Conservation (phyloP, 495 filamentous ascomycete genomes). For the Penicillium subrubescens region DNA sequence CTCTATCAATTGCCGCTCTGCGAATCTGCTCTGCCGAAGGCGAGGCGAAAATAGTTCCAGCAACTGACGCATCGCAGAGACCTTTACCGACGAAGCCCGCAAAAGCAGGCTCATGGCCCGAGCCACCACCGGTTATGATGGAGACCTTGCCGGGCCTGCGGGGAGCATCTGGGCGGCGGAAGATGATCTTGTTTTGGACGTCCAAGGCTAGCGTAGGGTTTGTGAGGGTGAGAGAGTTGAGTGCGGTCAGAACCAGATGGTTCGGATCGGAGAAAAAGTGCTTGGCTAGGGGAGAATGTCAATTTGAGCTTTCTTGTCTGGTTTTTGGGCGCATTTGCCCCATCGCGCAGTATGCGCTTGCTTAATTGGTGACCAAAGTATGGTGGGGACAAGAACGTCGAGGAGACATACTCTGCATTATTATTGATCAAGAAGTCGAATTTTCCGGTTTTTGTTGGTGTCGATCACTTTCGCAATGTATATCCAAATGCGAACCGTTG, state of each 20-base stretch:
- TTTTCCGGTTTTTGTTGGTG: neutral
- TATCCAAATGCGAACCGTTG: neutral
- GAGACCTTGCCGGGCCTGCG: conserved; percentile 63
- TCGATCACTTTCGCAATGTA: neutral
- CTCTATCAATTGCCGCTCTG: conserved; percentile 69
- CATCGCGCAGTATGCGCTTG: neutral
- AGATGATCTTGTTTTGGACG: conserved; percentile 79
- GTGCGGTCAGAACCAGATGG: conserved; percentile 75
- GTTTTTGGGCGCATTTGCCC: neutral
- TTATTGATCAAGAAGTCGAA: conserved; percentile 19
- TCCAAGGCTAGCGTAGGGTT: conserved; percentile 88
- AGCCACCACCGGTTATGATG: conserved; percentile 86
- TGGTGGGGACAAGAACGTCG: conserved; percentile 11
- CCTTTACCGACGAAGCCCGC: conserved; percentile 71
- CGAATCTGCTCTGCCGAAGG: conserved; percentile 87
- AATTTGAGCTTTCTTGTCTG: neutral
- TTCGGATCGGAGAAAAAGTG: conserved; percentile 92
- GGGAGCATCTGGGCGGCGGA: conserved; percentile 63
- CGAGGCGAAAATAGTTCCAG: conserved; percentile 91
- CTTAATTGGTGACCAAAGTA: conserved; percentile 2
- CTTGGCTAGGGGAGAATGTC: conserved; percentile 53
- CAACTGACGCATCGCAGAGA: conserved; percentile 81
- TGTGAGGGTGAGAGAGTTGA: conserved; percentile 75
- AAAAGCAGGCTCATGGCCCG: conserved; percentile 92
- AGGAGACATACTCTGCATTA: conserved; percentile 24